Evolutionary conservation across 106 monocot species (phyloP), one percentile per base, ranked within the genome.

Genomic region (Hemerocallis citrina): DNA sequence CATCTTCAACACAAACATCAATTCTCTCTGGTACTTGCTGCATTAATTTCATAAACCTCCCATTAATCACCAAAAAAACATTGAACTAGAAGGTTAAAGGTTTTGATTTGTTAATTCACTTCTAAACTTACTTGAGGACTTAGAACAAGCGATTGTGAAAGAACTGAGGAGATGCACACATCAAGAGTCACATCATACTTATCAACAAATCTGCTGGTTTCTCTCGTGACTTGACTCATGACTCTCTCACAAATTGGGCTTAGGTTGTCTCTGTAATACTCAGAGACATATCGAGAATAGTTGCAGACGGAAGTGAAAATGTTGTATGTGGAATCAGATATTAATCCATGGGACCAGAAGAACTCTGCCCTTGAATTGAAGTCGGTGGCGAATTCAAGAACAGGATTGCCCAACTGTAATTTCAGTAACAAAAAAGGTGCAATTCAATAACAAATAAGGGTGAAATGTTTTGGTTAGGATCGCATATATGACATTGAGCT

Each of bases 131-230:
- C 94, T 25, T 89, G 82, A 57, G 94, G 94, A 57, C 54, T 57
- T 8, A 94, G 77, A 42, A 80, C 16, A 16, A 48, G 34, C 27
- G 93, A 89, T 50, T 94, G 94, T 7, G 89, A 89, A 14, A 89
- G 72, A 55, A 89, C 83, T 3, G 94, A 94, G 24, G 89, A 86
- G 50, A 89, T 77, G 63, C 95, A 96, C 51, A 96, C 95, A 68
- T 96, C 90, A 30, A 96, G 79, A 6, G 95, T 96, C 47, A 96
- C 95, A 63, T 96, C 95, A 39, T 96, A 96, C 59, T 96, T 96
- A 72, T 96, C 95, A 8, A 96, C 95, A 37, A 96, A 96, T 70
- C 86, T 60, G 48, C 95, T 96, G 17, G 90, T 96, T 73, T 96
- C 95, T 33, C 57, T 78, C 24, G 86, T 81, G 43, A 96, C 95